Evolutionary conservation across 768 basidiomycete genomes (phyloP).

Genomic region (Tephrocybe sp.): DNA sequence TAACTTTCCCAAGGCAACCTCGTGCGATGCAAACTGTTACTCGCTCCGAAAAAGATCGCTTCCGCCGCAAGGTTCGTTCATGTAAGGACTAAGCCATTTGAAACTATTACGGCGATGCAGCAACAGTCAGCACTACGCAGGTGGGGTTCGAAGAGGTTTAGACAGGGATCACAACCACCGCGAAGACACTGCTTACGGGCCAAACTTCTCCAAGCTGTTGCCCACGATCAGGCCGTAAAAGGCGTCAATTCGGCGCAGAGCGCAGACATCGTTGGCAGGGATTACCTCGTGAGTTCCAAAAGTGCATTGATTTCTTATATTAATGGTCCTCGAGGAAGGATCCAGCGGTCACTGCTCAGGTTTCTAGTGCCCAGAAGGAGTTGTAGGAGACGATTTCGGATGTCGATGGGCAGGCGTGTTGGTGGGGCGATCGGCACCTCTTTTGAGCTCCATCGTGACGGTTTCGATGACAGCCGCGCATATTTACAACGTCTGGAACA

Average conservation of each 20-base stretch:
- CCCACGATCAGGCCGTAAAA: conserved; percentile 16
- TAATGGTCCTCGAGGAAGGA: neutral
- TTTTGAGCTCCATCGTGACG: conserved; percentile 1
- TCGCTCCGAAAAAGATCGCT: conserved; percentile 22
- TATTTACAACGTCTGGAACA: neutral
- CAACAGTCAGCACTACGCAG: conserved; percentile 15
- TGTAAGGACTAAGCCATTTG: neutral
- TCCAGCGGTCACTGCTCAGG: conserved; percentile 1
- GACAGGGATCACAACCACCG: conserved; percentile 21
- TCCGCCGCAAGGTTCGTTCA: neutral
- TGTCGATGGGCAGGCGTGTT: conserved; percentile 9
- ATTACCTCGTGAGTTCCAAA: conserved; percentile 15
- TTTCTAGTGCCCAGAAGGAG: conserved; percentile 12
- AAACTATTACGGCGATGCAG: conserved; percentile 9
- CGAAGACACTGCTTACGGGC: conserved; percentile 21
- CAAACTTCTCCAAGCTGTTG: conserved; percentile 19
- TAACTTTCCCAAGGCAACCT: too few relatives aligned
- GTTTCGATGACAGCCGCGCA: conserved; percentile 4
- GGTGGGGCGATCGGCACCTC: conserved; percentile 3
- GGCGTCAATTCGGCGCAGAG: conserved; percentile 19
- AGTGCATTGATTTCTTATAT: neutral
- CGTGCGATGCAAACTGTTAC: too few relatives aligned
- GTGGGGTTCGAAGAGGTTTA: conserved; percentile 18
- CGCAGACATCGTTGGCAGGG: conserved; percentile 16
- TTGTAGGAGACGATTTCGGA: conserved; percentile 12